Base-by-base conservation (phyloP, 2,329 filamentous ascomycete genomes). In the Exophiala sp. region DNA sequence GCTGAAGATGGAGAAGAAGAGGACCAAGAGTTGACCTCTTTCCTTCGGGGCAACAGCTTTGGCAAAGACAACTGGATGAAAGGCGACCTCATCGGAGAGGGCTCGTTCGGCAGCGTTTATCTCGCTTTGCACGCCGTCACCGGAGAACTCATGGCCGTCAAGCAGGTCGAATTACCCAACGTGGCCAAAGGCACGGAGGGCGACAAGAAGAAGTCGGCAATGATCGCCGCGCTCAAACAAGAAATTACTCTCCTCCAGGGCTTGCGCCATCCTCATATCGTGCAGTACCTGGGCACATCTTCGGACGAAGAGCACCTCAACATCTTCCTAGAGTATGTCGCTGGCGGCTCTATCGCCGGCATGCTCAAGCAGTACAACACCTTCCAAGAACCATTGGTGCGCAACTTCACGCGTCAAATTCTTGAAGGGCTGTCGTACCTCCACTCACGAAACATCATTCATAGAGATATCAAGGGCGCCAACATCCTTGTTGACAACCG, bases 11-110 rank as follows among this genome's bases (percentile, higher is more conserved):
- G 91, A 33, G 92, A 96, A 68, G 94, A 95, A 65, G 84, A 85
- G 5, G 92, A 97, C 65, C 89, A 91, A 66, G 91, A 94, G 64
- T 79, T 97, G 18, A 84, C 87, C 63, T 91, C 91, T 66, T 96
- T 96, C 78, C 79, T 97, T 38, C 85, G 90, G 33, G 89, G 90
- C 60, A 90, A 96, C 68, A 95, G 90, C 7, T 97, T 94, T 85
- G 91, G 95, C 61, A 91, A 96, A 59, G 88, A 92, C 75, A 95
- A 96, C 71, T 99, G 95, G 89, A 97, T 99, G 91, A 96, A 97
- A 77, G 94, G 94, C 67, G 91, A 92, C 32, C 79, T 97, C 59
- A 99, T 99, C 62, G 94, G 94, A 32, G 91, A 96, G 72, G 94
- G 94, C 59, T 96, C 91, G 3, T 99, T 99, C 66, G 94, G 94